phyloP scores from a whole-genome alignment of 73 alveolate genomes.

The Symbiodinium pilosum region DNA sequence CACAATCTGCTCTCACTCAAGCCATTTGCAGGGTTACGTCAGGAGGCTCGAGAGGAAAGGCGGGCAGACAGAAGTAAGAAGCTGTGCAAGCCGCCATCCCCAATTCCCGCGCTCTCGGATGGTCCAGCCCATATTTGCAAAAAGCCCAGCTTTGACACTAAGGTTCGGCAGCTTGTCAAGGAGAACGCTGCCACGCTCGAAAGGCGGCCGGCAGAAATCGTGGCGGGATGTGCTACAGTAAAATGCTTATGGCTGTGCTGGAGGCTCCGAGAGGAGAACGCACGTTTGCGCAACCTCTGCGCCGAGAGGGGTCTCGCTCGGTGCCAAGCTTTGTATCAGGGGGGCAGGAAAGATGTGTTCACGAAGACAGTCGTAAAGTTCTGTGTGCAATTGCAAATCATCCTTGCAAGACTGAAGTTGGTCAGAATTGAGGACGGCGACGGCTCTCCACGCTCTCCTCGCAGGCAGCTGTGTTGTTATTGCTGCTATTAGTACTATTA shows the following conservation, averaged over 20 bases:
- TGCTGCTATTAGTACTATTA: too few relatives aligned
- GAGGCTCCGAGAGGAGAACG: background rate
- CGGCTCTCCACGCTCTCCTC: background rate
- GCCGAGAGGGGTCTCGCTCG: slow-evolving; percentile 10
- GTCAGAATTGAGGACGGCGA: background rate
- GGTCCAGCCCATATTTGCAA: background rate
- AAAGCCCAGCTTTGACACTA: background rate
- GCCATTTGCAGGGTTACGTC: too few relatives aligned
- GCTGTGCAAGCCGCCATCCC: too few relatives aligned
- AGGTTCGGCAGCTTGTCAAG: slow-evolving; percentile 1
- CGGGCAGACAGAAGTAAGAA: too few relatives aligned
- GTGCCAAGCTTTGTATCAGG: background rate
- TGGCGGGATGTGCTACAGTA: too few relatives aligned
- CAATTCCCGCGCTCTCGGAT: too few relatives aligned
- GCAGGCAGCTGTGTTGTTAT: too few relatives aligned
- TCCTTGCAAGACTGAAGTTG: too few relatives aligned
- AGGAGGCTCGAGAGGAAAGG: too few relatives aligned
- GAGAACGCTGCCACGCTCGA: background rate
- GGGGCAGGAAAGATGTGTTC: background rate
- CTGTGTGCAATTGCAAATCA: too few relatives aligned
- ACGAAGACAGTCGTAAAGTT: background rate
- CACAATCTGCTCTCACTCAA: too few relatives aligned
- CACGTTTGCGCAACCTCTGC: slow-evolving; percentile 15
- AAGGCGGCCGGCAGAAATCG: background rate
- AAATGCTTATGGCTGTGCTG: background rate